Base-by-base conservation (phyloP, 441 rosid genomes). In the Kokia cookei region DNA sequence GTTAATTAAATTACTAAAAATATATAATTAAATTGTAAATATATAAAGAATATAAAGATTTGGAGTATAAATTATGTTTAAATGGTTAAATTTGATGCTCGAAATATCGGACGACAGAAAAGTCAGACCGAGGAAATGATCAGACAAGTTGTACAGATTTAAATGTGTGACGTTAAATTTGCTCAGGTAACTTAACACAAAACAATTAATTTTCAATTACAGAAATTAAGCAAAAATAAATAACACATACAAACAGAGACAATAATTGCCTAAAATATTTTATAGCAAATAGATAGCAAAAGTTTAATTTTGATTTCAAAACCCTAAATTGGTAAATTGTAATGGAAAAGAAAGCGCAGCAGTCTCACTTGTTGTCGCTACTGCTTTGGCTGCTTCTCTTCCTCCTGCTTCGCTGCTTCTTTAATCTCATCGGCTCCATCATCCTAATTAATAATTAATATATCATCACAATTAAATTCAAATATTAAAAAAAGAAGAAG, bases 351-450 rank as follows among this genome's bases (percentile, higher is more conserved):
- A 5, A 60, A 4, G 72, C 8, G 53, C 57, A 37, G 69, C 72
- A 58, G 42, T 87, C 84, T 32, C 37, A 32, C 37, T 32, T 32
- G 6, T 32, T 32, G 37, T 32, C 37, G 7, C 67, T 75, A 37
- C 35, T 65, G 48, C 42, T 60, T 42, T 57, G 53, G 26, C 26
- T 42, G 57, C 13, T 58, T 82, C 77, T 85, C 85, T 22, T 78
- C 88, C 26, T 83, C 89, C 32, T 82, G 82, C 83, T 86, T 89
- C 2, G 92, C 48, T 10, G 95, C 87, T 81, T 86, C 86, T 75
- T 85, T 89, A 58, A 86, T 84, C 72, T 87, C 90, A 40, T 90
- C 92, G 6, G 83, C 86, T 11, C 86, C 90, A 47, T 84, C 91
- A 13, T 89, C 91, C 90, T 90, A 81, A 60, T 42, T 51, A 27